Evolutionary conservation across 2,329 filamentous ascomycete genomes (phyloP), one percentile per base, ranked within the genome.

Genomic region (Hypocrella siamensis): DNA sequence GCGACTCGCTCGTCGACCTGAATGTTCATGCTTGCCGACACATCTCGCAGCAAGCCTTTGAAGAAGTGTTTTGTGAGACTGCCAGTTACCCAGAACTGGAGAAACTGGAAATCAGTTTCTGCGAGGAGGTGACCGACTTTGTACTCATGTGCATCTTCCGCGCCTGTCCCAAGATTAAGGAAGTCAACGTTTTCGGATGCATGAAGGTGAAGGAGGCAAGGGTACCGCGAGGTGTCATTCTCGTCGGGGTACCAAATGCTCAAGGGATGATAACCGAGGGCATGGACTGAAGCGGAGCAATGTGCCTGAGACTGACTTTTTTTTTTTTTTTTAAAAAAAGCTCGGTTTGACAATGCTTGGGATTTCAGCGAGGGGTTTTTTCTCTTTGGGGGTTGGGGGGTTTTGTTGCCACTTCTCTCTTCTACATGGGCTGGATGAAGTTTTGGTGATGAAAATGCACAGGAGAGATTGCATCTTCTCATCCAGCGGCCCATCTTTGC

Each of bases 21-120:
- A 81, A 92, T 46, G 61, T 94, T n/a, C 71, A 82, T 11, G 81
- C 79, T 0, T 93, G 84, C 47, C 77, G 88, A 3, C 79, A 93
- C 49, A 86, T 96, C 39, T 67, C 72, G 2, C 63, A 67, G 21
- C 57, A 68, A 12, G 74, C 81, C 0, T 85, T 93, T 36, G 73
- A 82, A 38, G 66, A 76, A 8, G 76, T 79, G 1, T 94, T 96
- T 45, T 56, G 60, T 5, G 53, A 57, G 7, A 63, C 63, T 17
- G 69, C 65, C 28, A 39, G 33, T 2, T 94, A 92, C 42, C 73
- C 78, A 0, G 61, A 72, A 9, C 61, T 96, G 21, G 59, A 61
- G 37, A 69, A 79, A 35, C 59, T 93, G 27, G 84, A 93, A 48
- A 60, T 90, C 27, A 81, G 77, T 32, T 92, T 93, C 51, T 79